Evolutionary conservation across 345 rosid species (phyloP), one percentile per base, ranked within the genome.

Genomic region (Eucalyptus tenuipes): DNA sequence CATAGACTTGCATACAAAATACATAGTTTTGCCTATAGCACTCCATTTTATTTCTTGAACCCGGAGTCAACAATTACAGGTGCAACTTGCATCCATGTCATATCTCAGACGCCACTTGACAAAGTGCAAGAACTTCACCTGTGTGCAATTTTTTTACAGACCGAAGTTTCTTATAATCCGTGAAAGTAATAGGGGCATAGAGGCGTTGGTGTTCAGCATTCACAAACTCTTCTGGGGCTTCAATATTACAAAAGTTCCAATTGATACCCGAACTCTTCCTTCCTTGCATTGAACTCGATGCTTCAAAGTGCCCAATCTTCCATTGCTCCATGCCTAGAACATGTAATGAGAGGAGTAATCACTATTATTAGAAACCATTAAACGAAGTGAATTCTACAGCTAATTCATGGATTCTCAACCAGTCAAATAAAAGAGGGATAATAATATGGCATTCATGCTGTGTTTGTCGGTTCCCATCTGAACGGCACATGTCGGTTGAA

Each of bases 221-320:
- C 27, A 94, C 91, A 24, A 94, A 86, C 42, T 92, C 93, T 4
- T 87, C 85, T 4, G 95, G 93, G 9, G 95, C 91, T 79, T 94
- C 96, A 55, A 93, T 71, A 96, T 88, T 7, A 97, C 92, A 90
- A 96, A 95, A 0, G 96, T 89, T 13, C 99, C 99, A 40, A 95
- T 96, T n/a, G 99, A 95, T 48, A 94, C 90, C 87, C 98, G 89
- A 79, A 90, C 61, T 8, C 89, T 87, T 61, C 96, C 95, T 91
- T 96, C 93, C 88, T 94, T 94, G 94, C 99, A 96, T 85, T 92
- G 96, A 59, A 97, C 98, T 91, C 95, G 89, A 89, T 96, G 99
- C 91, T 87, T 92, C 93, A 96, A 97, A 48, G 90, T 96, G 89
- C 92, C 86, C 13, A 95, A 88, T 90, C 94, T 96, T 82, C 98